phyloP scores from a whole-genome alignment of 495 filamentous ascomycete species.

The Aspergillus kassunensis region DNA sequence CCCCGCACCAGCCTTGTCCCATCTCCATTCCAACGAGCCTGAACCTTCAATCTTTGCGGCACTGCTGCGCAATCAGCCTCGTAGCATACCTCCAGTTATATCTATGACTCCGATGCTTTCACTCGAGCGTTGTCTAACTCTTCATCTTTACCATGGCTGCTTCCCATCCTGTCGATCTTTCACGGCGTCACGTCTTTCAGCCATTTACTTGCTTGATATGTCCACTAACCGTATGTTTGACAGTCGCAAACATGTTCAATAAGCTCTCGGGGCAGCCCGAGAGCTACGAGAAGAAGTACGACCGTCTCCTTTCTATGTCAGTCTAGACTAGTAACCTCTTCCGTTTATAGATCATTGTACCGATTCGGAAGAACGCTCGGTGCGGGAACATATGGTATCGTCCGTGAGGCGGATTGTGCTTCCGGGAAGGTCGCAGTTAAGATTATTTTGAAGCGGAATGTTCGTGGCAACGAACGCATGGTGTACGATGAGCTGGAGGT shows the following conservation, averaged over 20 bases:
- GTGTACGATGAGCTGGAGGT: conserved; percentile 95
- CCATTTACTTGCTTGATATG: not conserved
- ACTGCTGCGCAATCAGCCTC: conserved; percentile 11
- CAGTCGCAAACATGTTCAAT: conserved; percentile 90
- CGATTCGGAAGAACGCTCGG: conserved; percentile 89
- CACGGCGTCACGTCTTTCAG: not conserved
- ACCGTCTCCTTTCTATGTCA: not conserved
- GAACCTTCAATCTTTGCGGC: conserved; percentile 3
- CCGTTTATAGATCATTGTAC: conserved; percentile 65
- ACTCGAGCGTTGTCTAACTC: no score
- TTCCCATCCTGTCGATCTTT: no score
- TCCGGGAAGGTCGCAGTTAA: conserved; percentile 92
- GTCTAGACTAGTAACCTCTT: conserved; percentile 12
- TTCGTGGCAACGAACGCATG: conserved; percentile 97
- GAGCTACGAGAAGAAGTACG: conserved; percentile 96
- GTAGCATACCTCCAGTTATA: no score
- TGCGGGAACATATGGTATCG: conserved; percentile 97
- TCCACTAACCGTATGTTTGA: conserved; percentile 29
- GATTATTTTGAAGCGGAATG: conserved; percentile 99
- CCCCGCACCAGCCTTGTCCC: not conserved
- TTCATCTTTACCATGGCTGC: not conserved
- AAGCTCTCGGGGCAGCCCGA: conserved; percentile 97
- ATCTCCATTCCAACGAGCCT: conserved; percentile 7
- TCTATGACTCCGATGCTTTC: no score
- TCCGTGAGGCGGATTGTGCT: conserved; percentile 80